phyloP scores from a whole-genome alignment of 78 protist species.

The Dictyostelium discoideum region DNA sequence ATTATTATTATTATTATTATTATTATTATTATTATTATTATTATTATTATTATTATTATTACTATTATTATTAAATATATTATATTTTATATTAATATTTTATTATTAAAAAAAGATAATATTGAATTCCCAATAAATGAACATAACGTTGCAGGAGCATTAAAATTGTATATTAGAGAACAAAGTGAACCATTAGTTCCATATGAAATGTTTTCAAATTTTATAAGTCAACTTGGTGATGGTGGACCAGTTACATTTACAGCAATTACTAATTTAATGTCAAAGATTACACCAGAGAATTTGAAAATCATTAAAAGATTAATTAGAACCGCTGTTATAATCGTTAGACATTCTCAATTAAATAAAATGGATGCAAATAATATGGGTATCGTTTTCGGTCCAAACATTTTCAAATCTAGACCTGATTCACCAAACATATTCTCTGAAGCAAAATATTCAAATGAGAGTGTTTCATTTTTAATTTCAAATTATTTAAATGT shows the following conservation, averaged over 20 bases:
- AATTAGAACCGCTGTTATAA: constrained; percentile 1
- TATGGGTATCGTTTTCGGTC: constrained; percentile 76
- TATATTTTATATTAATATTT: too few species aligned
- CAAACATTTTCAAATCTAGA: constrained; percentile 35
- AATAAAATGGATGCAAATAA: constrained; percentile 67
- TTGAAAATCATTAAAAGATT: constrained; percentile 47
- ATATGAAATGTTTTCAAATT: constrained; percentile 19
- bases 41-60: too few species aligned
- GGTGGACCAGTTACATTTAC: background rate
- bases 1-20: too few species aligned
- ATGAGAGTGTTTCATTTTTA: constrained; percentile 40
- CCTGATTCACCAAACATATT: constrained; percentile 45
- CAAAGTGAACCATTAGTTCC: constrained; percentile 51
- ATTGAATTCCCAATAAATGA: constrained; percentile 47
- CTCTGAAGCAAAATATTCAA: constrained; percentile 45
- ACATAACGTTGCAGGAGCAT: constrained; percentile 59
- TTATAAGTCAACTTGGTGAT: constrained; percentile 5
- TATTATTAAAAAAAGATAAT: background rate
- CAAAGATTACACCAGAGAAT: constrained; percentile 23
- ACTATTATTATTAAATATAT: too few species aligned
- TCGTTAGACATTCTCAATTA: constrained; percentile 27
- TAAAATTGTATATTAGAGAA: constrained; percentile 71
- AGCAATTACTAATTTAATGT: background rate
- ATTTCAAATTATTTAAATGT: constrained; percentile 18
- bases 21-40: too few species aligned